Conservation (phyloP, 2,329 filamentous ascomycete species). For the Fusarium sulawesiense region DNA sequence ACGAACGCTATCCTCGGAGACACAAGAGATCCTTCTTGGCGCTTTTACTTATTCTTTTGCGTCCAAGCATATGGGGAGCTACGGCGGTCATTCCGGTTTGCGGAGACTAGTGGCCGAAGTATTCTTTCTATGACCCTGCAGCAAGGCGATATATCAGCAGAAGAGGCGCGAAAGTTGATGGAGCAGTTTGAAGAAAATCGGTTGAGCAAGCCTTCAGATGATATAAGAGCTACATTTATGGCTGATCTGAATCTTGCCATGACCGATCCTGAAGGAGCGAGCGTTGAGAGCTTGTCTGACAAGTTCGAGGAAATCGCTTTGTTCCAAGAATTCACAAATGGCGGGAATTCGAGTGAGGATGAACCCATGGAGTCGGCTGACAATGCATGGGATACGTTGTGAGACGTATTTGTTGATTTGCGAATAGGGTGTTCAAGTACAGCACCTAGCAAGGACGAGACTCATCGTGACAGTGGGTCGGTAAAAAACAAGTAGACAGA, state of each 20-base stretch:
- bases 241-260: conserved; percentile 52
- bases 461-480: not conserved
- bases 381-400: conserved; percentile 11
- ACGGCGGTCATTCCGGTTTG: conserved; percentile 51
- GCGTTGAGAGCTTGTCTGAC: conserved; percentile 49
- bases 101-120: conserved; percentile 49
- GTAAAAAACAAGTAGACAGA: not conserved
- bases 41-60: conserved; percentile 53
- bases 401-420: not conserved
- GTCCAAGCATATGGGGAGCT: conserved; percentile 54
- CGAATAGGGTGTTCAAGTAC: not conserved
- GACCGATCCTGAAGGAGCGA: conserved; percentile 50
- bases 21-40: conserved; percentile 47
- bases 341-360: conserved; percentile 1
- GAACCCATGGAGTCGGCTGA: conserved; percentile 26
- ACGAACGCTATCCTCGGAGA: conserved; percentile 52
- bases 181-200: conserved; percentile 45
- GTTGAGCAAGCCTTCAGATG: conserved; percentile 30
- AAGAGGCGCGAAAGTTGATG: conserved; percentile 47
- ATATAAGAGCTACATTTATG: conserved; percentile 53
- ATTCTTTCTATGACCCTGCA: conserved; percentile 53
- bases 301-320: conserved; percentile 51
- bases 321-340: conserved; percentile 49
- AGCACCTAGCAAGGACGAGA: not conserved
- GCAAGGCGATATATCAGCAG: conserved; percentile 47